Base-by-base conservation (phyloP, 1,139 yeast species). In the Candida frijolesensis region DNA sequence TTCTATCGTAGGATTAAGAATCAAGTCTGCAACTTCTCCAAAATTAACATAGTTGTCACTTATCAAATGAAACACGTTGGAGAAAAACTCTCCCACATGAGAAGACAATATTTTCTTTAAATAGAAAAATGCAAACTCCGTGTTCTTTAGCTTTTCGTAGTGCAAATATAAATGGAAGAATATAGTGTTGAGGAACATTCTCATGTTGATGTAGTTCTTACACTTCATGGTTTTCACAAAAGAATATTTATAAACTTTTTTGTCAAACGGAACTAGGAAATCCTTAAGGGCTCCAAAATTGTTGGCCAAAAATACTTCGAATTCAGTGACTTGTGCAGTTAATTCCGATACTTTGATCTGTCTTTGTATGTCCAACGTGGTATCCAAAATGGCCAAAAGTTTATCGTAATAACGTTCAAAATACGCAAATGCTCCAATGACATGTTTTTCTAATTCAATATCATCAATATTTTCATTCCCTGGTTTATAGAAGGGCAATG, bases 21-120 rank as follows among this genome's bases (percentile, higher is more conserved):
- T 61, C 46, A 74, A 59, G 55, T 73, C 78, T 0, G 79, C 65
- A n/a, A 53, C 51, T 11, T 64, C 65, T 3, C 74, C 78, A 56
- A 75, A 74, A 50, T 68, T 64, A 2, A 56, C 51, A 32, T 61
- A 58, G 52, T 67, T 70, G 43, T 66, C 64, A 42, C 53, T 51
- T 43, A 73, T 60, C 40, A 76, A 58, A 14, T 64, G 64, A 48
- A 60, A 57, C 43, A 63, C 59, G n/a, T 60, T 61, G 3, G 76
- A 74, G 15, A 71, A 51, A 46, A 72, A 59, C 32, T 71, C 76
- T 10, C 63, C 55, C 43, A 61, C 55, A 6, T 58, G 46, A 3
- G 62, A 57, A 0, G 65, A 50, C 16, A 68, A 45, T 4, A 68
- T 51, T 51, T 74, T 75, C 50, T 63, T 62, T 51, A 67, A 56